Base-by-base conservation (phyloP, 257 asterid genomes). In the Echium plantagineum region DNA sequence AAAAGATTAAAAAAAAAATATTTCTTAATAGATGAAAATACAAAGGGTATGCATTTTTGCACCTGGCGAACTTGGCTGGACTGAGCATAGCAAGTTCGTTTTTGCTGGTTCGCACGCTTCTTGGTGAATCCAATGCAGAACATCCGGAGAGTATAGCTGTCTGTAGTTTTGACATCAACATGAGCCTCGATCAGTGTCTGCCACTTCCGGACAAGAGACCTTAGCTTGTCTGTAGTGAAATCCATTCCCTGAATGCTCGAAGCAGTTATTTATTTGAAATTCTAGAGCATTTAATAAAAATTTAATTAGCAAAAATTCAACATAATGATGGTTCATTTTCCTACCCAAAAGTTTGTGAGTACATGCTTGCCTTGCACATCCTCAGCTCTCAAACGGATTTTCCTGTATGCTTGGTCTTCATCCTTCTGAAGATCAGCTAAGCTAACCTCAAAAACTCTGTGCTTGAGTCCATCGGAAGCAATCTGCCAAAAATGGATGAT, bases 201-300 rank as follows among this genome's bases (percentile, higher is more conserved):
- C 80, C 80, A 75, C 59, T 75, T 75, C 58, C 74, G 72, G 24
- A 75, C 80, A 63, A 75, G 67, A n/a, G 80, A 71, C 49, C 80
- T 67, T 26, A 75, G 35, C 48, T 75, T 75, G 56, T 75, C 80
- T 0, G 74, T 68, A 5, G 80, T 71, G 64, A 75, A 75, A 24
- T 75, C 58, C 80, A 75, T 64, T 47, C 77, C 74, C 80, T 75
- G 69, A 22, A 66, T 60, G 63, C 0, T 7, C 6, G 30, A 38
- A 35, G 17, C 2, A 8, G 47, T 46, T 55, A 21, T 22, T 24
- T 7, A 9, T 32, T 22, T 15, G 38, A 4, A 52, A 8, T 18
- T 30, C 19, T 7, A 20, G 0, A 9, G 2, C 18, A 24, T 24
- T 3, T 47, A 30, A 35, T 38, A 38, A 31, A 31, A 38, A 38